These are phyloP conservation scores for Hymenoscyphus infarciens DNA, from an alignment of 2,329 filamentous ascomycete genomes.

Conservation along the genomic window DNA sequence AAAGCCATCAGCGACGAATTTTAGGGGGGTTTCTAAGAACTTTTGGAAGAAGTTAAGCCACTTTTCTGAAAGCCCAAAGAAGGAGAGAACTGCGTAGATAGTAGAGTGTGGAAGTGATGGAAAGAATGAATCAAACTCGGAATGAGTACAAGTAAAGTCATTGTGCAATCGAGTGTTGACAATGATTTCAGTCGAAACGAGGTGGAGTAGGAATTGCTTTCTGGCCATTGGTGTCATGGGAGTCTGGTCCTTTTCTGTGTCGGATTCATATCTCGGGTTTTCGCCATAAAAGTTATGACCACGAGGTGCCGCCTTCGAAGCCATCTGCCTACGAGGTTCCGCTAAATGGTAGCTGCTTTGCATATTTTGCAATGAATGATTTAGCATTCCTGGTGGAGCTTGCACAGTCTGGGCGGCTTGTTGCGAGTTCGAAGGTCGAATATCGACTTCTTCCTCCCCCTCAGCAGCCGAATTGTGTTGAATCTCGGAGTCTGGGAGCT, in stretches of 20 bases:
- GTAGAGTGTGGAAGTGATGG: constrained; percentile 59
- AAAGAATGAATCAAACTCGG: constrained; percentile 56
- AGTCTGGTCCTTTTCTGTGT: not conserved
- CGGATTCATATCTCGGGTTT: not conserved
- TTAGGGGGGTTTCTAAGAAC: constrained; percentile 58
- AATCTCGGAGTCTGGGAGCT: constrained; percentile 25
- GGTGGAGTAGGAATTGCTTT: constrained; percentile 56
- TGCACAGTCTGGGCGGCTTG: not conserved
- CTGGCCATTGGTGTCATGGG: constrained; percentile 40
- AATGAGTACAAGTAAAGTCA: constrained; percentile 53
- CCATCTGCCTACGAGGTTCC: not conserved
- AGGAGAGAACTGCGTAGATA: constrained; percentile 52
- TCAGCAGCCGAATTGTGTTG: constrained; percentile 19
- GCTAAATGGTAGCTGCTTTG: no score
- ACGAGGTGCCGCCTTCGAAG: not conserved
- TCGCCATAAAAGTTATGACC: no score
- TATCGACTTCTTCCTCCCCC: constrained; percentile 27
- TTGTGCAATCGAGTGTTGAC: constrained; percentile 47
- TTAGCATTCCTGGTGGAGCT: not conserved
- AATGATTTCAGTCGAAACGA: constrained; percentile 52
- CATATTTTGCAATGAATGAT: no score
- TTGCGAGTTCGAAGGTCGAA: not conserved
- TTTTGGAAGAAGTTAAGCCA: constrained; percentile 58
- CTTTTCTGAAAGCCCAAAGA: constrained; percentile 54
- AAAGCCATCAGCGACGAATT: constrained; percentile 51